phyloP scores from a whole-genome alignment of 2,329 filamentous ascomycete species.

The Aspergillus novofumigatus region DNA sequence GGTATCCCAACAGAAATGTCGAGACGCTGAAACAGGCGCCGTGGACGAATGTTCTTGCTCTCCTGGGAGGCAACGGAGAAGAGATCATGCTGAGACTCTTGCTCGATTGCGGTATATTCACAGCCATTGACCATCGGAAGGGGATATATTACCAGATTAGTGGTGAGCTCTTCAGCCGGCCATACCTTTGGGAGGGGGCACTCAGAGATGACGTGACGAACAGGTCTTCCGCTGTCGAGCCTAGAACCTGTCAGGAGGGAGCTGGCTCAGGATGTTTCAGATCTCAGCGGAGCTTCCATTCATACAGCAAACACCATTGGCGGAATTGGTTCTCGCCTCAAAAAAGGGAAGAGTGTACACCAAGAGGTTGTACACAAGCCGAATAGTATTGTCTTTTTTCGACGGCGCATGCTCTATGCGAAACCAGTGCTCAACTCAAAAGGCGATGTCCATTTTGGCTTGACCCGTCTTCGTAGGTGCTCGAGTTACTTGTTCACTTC shows the following conservation, averaged over 20 bases:
- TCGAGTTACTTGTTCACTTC: neutral
- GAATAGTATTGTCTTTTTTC: constrained; percentile 68
- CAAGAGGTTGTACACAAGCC: constrained; percentile 18
- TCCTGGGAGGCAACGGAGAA: constrained; percentile 73
- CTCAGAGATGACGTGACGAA: neutral
- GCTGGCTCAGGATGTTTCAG: neutral
- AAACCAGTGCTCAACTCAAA: constrained; percentile 66
- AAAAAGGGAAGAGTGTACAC: neutral
- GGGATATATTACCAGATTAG: constrained; percentile 75
- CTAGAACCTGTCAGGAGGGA: constrained; percentile 23
- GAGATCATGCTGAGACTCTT: constrained; percentile 73
- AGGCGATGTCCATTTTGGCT: constrained; percentile 66
- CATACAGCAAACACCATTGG: neutral
- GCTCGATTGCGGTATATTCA: constrained; percentile 72
- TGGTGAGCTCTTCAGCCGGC: constrained; percentile 48
- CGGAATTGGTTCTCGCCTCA: neutral
- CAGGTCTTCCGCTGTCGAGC: constrained; percentile 30
- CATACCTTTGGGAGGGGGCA: neutral
- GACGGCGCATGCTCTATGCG: constrained; percentile 83
- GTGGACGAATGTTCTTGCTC: constrained; percentile 70
- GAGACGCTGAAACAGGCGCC: constrained; percentile 62
- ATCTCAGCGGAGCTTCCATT: neutral
- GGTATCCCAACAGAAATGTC: constrained; percentile 67
- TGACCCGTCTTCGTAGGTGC: constrained; percentile 72
- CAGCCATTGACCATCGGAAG: constrained; percentile 54